Evolutionary conservation across 2,329 filamentous ascomycete genomes (phyloP).

Genomic region (Leptodontidium sp.): DNA sequence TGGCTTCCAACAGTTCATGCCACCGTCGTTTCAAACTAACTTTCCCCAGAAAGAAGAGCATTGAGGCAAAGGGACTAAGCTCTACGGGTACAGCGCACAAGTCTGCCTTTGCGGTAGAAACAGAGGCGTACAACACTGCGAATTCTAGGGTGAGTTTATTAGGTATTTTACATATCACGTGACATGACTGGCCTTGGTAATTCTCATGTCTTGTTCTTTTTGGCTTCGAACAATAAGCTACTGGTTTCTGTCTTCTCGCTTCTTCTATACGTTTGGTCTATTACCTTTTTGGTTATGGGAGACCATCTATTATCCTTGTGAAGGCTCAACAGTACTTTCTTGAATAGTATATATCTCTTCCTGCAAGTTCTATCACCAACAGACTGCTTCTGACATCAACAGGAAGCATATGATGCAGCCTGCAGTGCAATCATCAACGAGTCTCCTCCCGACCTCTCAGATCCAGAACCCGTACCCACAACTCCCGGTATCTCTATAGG

Average conservation of each 20-base stretch:
- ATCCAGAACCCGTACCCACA: constrained; percentile 18
- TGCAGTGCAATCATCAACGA: constrained; percentile 42
- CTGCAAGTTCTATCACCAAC: too few species aligned
- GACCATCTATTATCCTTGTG: neutral
- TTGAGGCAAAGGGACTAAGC: constrained; percentile 50
- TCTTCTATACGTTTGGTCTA: neutral
- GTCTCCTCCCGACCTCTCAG: constrained; percentile 15
- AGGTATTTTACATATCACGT: constrained; percentile 18
- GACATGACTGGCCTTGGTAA: neutral
- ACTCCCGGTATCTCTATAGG: constrained; percentile 56
- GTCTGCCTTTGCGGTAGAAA: constrained; percentile 71
- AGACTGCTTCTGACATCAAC: constrained; percentile 12
- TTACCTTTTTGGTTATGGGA: neutral
- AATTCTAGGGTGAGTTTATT: constrained; percentile 60
- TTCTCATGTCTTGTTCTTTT: neutral
- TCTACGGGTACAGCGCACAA: constrained; percentile 58
- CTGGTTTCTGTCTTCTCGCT: neutral
- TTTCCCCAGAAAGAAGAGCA: constrained; percentile 38
- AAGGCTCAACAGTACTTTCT: neutral
- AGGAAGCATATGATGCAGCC: constrained; percentile 67
- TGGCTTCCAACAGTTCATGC: neutral
- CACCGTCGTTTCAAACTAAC: constrained; percentile 17
- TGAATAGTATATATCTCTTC: neutral
- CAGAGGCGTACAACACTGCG: constrained; percentile 66
- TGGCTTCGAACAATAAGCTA: neutral